Conservation (phyloP, 495 filamentous ascomycete genomes). For the Massariosphaeria phaeospora region DNA sequence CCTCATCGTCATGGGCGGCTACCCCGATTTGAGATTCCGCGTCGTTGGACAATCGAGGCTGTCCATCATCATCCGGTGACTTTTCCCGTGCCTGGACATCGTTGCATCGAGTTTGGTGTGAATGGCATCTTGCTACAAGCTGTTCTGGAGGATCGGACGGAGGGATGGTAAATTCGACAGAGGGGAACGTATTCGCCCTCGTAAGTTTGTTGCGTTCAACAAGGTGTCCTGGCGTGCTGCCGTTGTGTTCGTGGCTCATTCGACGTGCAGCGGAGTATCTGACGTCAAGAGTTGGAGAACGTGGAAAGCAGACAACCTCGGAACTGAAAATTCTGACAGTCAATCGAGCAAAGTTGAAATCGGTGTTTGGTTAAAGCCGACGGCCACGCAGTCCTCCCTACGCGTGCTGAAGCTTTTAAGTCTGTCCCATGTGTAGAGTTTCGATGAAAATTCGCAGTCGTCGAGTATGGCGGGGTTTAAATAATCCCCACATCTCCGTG, state of each 20-base stretch:
- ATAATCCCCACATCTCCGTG: not conserved
- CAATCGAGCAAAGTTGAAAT: not conserved
- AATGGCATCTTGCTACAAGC: conserved; percentile 15
- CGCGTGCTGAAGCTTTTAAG: not conserved
- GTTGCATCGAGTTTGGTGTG: conserved; percentile 20
- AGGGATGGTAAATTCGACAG: conserved; percentile 25
- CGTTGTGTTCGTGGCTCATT: conserved; percentile 38
- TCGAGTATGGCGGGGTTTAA: conserved; percentile 5
- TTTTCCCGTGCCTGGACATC: conserved; percentile 10
- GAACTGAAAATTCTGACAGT: too few relatives aligned
- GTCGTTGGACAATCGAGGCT: not conserved
- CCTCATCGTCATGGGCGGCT: conserved; percentile 20
- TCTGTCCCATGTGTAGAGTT: conserved; percentile 2
- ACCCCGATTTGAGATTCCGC: conserved; percentile 14
- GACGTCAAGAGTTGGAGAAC: conserved; percentile 2
- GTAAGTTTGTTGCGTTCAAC: conserved; percentile 4
- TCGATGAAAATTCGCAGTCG: not conserved
- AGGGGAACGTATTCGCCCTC: conserved; percentile 16
- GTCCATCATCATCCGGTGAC: not conserved
- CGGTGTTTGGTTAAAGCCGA: not conserved
- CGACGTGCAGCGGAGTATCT: conserved; percentile 11
- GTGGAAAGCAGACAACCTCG: too few relatives aligned
- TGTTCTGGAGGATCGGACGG: conserved; percentile 7
- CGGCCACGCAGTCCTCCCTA: conserved; percentile 3
- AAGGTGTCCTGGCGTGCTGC: conserved; percentile 43